Evolutionary conservation across 2,329 filamentous ascomycete genomes (phyloP).

Genomic region (Huntiella moniliformis): DNA sequence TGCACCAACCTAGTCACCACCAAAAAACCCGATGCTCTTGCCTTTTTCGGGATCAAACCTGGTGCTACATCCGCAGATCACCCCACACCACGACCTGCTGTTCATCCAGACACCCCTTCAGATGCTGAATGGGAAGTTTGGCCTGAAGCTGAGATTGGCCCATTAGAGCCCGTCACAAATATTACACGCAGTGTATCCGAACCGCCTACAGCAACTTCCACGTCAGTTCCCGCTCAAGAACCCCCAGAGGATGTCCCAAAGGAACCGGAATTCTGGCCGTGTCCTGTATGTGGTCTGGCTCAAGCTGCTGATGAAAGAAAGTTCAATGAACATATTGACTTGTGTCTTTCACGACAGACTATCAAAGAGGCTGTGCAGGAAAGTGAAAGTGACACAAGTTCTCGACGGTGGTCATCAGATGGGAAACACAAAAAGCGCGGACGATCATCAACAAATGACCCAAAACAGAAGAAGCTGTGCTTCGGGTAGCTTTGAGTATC

Average conservation of each 20-base stretch:
- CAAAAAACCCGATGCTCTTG: constrained; percentile 57
- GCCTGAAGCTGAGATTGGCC: constrained; percentile 42
- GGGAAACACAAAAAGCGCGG: constrained; percentile 12
- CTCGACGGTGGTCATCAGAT: constrained; percentile 12
- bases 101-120: not conserved
- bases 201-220: too few relatives aligned
- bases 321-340: constrained; percentile 87
- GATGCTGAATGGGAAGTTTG: constrained; percentile 45
- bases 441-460: constrained; percentile 19
- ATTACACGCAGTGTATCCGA: not conserved
- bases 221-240: not conserved
- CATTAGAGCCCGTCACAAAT: constrained; percentile 9
- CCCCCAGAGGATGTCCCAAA: not conserved
- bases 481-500: constrained; percentile 23
- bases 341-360: constrained; percentile 68
- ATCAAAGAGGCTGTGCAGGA: constrained; percentile 67
- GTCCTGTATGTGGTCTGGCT: constrained; percentile 67
- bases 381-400: constrained; percentile 15
- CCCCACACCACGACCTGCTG: not conserved
- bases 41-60: constrained; percentile 54
- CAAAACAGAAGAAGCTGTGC: constrained; percentile 32
- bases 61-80: constrained; percentile 14
- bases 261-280: constrained; percentile 50
- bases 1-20: constrained; percentile 76
- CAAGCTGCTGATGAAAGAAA: constrained; percentile 54